phyloP scores from a whole-genome alignment of 2,329 filamentous ascomycete genomes.

The Hymenoscyphus salicellus region DNA sequence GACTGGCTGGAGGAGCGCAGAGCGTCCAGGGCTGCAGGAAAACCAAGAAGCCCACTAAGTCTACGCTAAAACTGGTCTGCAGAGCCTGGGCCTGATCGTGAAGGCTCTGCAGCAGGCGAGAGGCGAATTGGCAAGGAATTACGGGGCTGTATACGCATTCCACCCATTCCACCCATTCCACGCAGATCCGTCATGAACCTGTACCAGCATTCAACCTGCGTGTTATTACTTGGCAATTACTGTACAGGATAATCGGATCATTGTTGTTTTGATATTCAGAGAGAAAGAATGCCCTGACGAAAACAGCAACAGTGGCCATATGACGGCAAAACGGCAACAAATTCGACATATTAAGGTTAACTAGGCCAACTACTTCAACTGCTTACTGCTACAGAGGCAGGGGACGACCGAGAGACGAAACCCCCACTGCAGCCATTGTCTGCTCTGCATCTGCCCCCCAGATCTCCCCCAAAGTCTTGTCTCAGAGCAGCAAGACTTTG shows the following conservation, averaged over 20 bases:
- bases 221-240: not conserved
- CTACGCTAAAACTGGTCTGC: not conserved
- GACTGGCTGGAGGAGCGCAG: not conserved
- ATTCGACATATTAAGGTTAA: too few species aligned
- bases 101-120: slow-evolving; percentile 1
- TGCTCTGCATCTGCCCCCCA: not conserved
- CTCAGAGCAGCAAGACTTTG: not conserved
- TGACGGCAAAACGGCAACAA: too few species aligned
- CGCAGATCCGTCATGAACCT: not conserved
- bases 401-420: not conserved
- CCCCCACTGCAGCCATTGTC: not conserved
- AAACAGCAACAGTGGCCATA: too few species aligned
- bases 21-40: not conserved
- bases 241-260: not conserved
- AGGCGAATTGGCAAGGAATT: slow-evolving; percentile 1
- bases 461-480: not conserved
- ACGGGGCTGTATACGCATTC: not conserved
- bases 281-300: too few species aligned
- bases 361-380: not conserved
- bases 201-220: not conserved
- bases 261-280: too few species aligned
- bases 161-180: not conserved
- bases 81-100: not conserved
- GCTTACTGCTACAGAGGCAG: not conserved
- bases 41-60: not conserved